Base-by-base conservation (phyloP, 225 moss, liverwort and hornwort genomes). In the Bryum argenteum region DNA sequence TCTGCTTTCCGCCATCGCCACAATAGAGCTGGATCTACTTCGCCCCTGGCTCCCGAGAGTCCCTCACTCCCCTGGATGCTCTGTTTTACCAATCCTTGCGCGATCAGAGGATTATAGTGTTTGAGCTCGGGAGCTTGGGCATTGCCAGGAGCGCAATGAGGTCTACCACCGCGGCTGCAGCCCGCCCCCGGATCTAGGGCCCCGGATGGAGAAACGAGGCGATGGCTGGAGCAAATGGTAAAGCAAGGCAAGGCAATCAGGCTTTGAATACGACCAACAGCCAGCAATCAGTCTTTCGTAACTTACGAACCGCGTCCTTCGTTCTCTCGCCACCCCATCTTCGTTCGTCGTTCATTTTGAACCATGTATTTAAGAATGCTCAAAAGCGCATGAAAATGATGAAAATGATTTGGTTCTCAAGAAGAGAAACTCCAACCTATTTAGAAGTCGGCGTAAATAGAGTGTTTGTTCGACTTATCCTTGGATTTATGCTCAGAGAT, bases 1-100 rank as follows among this genome's bases (percentile, higher is more conserved):
- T 74, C 69, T 80, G 50, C 67, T 84, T 66, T 77, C 80, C 9
- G 61, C 80, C 84, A 84, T 84, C 15, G 41, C 65, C 58, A 70
- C 58, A 64, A 77, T 60, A 44, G 50, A 83, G 70, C 58, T 74
- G 48, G 81, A 77, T 78, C 73, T 69, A 67, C 51, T 58, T 63
- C 28, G 20, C 18, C 33, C 65, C 23, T 37, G 3, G 21, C 10
- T 2, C 0, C n/a, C n/a, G n/a, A n/a, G n/a, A n/a, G n/a, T 38
- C 4, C 39, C 21, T 39, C 9, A 18, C 51, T 16, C 37, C 14
- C 57, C 13, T 26, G 42, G 15, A 20, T 37, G 21, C 6, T 15
- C 37, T 59, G 11, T 16, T 44, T 54, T 10, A 17, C 42, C 38
- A 48, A 58, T 63, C 24, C 69, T 38, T 54, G 72, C 54, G 67